These are phyloP conservation scores for Calonectria hawksworthii DNA, from an alignment of 2,329 filamentous ascomycete species.

Conservation along the genomic window DNA sequence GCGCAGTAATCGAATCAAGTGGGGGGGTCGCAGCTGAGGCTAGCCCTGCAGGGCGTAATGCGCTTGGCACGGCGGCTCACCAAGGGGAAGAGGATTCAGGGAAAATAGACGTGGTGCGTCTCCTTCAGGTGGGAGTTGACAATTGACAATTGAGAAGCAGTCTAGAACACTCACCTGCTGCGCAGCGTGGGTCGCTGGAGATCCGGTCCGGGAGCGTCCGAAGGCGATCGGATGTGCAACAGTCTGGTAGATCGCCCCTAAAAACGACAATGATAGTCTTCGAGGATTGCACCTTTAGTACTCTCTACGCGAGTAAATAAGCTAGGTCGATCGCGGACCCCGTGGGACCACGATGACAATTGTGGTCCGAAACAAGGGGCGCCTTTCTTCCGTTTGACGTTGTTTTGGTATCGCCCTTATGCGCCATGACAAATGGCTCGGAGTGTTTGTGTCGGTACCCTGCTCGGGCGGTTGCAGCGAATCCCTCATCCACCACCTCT, in stretches of 20 bases:
- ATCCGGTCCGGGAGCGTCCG: conserved; percentile 33
- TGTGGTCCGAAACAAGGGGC: not conserved
- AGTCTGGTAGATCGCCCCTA: conserved; percentile 8
- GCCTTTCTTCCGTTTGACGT: not conserved
- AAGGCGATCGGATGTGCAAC: conserved; percentile 6
- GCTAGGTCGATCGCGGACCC: conserved; percentile 4
- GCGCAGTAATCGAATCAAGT: conserved; percentile 11
- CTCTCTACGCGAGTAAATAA: not conserved
- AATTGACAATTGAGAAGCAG: not conserved
- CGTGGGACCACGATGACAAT: conserved; percentile 1
- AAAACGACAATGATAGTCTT: not conserved
- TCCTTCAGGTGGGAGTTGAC: not conserved
- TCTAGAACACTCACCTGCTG: conserved; percentile 1
- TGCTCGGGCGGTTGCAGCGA: not conserved
- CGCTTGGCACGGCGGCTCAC: conserved; percentile 1
- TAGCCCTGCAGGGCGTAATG: conserved; percentile 15
- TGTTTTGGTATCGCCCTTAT: not conserved
- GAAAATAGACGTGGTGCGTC: not conserved
- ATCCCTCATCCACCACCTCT: not conserved
- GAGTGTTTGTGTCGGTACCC: not conserved
- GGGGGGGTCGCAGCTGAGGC: not conserved
- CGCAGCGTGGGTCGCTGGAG: not conserved
- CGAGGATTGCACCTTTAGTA: not conserved
- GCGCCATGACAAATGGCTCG: not conserved
- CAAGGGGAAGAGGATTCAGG: not conserved